Evolutionary conservation across 306 rosid genomes (phyloP), one percentile per base, ranked within the genome.

Genomic region (Fagus sylvatica): DNA sequence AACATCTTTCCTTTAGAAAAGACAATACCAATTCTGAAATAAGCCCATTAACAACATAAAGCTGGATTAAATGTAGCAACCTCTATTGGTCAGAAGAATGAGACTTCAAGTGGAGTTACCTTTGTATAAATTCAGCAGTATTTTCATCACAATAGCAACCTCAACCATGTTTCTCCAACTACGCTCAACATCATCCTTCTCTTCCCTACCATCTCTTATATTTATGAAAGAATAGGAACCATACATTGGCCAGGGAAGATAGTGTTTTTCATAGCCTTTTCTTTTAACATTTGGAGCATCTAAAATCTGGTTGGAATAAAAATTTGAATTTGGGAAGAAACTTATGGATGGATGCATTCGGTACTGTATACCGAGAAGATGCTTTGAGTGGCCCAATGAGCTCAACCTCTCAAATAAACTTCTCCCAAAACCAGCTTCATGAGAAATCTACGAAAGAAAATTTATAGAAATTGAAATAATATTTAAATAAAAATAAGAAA

Each of bases 311-410:
- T 83, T 78, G 8, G 53, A 7, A 81, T 93, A 93, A 70, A 91
- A 90, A 36, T 70, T 76, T 9, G 81, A 78, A 84, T 93, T 91
- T 28, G 98, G 94, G 74, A 93, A 93, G 16, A 40, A 79, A 72
- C 94, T 91, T 46, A 93, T 88, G 4, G 90, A 87, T 19, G 96
- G 94, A 81, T 93, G 94, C 98, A 93, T 93, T 75, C 98, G 78
- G 82, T 93, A 93, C 69, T 93, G 98, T 69, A 81, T 69, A 74
- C 84, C 79, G 53, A 93, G 87, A 68, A 91, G 84, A 78, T 87
- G 88, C 57, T 83, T 89, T 30, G 88, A 70, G 71, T 85, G 85
- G 53, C 83, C 87, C 82, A 82, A 28, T 2, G 59, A 77, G 83
- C 82, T 81, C 34, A 89, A 76, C 79, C 98, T 88, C 77, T 76